Evolutionary conservation across 1,284 basidiomycete species (phyloP), one percentile per base, ranked within the genome.

Genomic region (Cryptococcus floricola): DNA sequence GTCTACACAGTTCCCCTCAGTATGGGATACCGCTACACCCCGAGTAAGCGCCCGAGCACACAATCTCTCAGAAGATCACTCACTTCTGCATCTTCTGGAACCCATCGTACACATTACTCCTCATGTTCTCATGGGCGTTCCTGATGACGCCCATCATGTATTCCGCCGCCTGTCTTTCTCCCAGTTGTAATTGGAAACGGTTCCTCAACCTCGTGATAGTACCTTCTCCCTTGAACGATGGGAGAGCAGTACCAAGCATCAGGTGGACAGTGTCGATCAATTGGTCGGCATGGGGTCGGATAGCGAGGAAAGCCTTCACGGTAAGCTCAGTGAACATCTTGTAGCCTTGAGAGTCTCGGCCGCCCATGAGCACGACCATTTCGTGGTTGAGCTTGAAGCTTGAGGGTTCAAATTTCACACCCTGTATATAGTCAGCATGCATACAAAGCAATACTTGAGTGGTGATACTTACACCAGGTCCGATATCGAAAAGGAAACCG

Each of bases 301-400:
- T 87, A 1, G 95, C 91, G 25, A 99, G 83, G 83, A 98, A 99
- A 0, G 91, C 93, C 76, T 98, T 97, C 66, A 98, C 85, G 3
- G 91, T 92, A 41, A 99, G 82, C 69, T 92, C 90, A 68, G 90
- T 87, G 81, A 98, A 99, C 53, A 93, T 83, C 55, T 87, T 84
- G 76, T 96, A 98, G 13, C 96, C 96, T 76, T 94, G 88, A 1
- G 89, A 92, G 67, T 89, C 84, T 57, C 87, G 83, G 12, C 96
- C 96, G 48, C 96, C 96, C 96, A 99, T 99, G 34, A 98, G 81
- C 13, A 88, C 83, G 18, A 98, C 88, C 94, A 98, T 98, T 74
- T 99, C 96, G 71, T 93, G 91, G 58, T 91, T 94, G 37, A 99
- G 83, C 80, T 98, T 99, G 86, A 99, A 99, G 16, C 91, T 94